phyloP scores from a whole-genome alignment of 176 grass and related monocot species.

The Aegilops longissima region DNA sequence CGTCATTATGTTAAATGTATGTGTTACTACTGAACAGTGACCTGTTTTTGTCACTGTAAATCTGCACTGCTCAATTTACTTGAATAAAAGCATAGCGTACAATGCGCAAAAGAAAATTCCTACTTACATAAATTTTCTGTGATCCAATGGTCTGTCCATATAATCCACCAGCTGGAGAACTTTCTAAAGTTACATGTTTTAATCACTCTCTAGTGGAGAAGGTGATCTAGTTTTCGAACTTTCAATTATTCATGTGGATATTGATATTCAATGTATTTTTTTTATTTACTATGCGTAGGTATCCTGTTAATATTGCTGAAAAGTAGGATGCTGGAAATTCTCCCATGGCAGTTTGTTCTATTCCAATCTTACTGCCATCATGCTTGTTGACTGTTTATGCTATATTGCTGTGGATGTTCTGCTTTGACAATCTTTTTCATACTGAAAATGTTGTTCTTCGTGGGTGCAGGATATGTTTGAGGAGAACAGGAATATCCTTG shows the following conservation, averaged over 20 bases:
- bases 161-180: background rate
- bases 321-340: background rate
- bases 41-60: background rate
- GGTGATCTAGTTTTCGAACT: background rate
- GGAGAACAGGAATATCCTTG: constrained; percentile 98
- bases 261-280: background rate
- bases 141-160: background rate
- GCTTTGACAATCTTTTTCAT: background rate
- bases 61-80: background rate
- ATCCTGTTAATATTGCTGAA: background rate
- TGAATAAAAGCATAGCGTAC: background rate
- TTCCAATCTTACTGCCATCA: background rate
- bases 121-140: background rate
- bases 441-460: constrained; percentile 36
- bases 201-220: constrained; percentile 12
- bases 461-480: constrained; percentile 94
- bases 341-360: background rate
- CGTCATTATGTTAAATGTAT: constrained; percentile 3
- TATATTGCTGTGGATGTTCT: background rate
- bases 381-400: background rate
- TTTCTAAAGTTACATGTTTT: background rate
- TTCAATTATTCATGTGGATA: background rate
- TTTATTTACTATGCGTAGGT: background rate
- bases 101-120: background rate
- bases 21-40: background rate